A percentile compares a stretch with the other conserved stretches of the same genome.
Evolutionary conservation across 352 stramenopile genomes (phyloP).

Genomic region (Globisporangium recalcitrans): DNA sequence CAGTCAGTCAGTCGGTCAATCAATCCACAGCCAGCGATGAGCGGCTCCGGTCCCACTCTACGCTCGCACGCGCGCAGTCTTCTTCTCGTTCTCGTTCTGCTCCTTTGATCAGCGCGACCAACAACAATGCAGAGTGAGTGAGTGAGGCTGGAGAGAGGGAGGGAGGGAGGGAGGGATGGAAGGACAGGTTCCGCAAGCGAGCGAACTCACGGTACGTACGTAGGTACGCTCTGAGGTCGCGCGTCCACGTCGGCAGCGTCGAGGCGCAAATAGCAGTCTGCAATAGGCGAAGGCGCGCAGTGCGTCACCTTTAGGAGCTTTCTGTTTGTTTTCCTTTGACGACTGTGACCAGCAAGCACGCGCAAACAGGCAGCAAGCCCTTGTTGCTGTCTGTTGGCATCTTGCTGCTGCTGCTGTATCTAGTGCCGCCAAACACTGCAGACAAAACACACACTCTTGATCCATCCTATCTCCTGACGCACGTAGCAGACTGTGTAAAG

Average conservation of each 20-base stretch:
- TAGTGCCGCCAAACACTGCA: too few species aligned
- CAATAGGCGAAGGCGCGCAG: not conserved
- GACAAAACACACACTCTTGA: too few species aligned
- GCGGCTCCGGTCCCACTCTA: conserved; percentile 13
- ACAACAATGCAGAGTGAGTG: not conserved
- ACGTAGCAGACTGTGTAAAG: too few species aligned
- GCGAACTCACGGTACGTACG: not conserved
- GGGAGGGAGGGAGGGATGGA: not conserved
- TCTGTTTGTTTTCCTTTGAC: not conserved
- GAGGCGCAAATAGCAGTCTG: not conserved
- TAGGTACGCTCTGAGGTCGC: not conserved
- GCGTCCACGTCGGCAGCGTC: conserved; percentile 9
- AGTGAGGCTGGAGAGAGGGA: not conserved
- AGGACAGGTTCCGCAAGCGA: not conserved
- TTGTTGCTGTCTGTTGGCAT: not conserved
- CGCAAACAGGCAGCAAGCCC: not conserved
- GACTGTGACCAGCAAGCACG: not conserved
- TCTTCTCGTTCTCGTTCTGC: conserved; percentile 2
- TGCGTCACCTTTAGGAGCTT: conserved; percentile 1
- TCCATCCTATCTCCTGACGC: too few species aligned
- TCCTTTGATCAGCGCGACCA: not conserved
- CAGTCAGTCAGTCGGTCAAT: conserved; percentile 3
- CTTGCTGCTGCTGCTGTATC: too few species aligned
- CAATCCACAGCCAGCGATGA: conserved; percentile 7
- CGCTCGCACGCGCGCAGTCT: conserved; percentile 1